Conservation (phyloP, 2,329 filamentous ascomycete genomes). For the Fusarium annulatum region DNA sequence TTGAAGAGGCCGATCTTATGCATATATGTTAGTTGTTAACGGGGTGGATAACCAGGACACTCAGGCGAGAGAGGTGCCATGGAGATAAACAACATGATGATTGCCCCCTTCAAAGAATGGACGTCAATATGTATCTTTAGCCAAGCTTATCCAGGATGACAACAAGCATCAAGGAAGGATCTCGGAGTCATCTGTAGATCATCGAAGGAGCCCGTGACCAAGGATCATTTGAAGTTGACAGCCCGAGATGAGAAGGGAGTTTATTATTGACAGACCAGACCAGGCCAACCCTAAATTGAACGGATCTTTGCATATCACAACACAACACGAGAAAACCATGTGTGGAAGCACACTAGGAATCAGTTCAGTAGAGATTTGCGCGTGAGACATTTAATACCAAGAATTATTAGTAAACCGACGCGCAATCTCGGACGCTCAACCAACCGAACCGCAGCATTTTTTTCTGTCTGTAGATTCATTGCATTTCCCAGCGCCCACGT, state of each 20-base stretch:
- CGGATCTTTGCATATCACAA: slow-evolving; percentile 1
- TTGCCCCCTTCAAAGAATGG: neutral
- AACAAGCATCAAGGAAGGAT: slow-evolving; percentile 19
- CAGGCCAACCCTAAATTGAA: neutral
- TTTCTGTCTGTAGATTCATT: slow-evolving; percentile 3
- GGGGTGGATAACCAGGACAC: neutral
- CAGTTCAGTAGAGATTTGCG: neutral
- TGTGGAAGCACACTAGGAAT: slow-evolving; percentile 3
- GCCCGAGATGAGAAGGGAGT: slow-evolving; percentile 6
- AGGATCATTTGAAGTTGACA: slow-evolving; percentile 12
- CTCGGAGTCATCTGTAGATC: slow-evolving; percentile 33
- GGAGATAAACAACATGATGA: neutral
- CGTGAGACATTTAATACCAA: slow-evolving; percentile 30
- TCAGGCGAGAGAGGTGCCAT: neutral
- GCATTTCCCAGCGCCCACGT: slow-evolving; percentile 37
- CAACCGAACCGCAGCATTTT: slow-evolving; percentile 27
- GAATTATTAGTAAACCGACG: slow-evolving; percentile 15
- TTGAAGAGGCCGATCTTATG: slow-evolving; percentile 14
- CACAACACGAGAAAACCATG: slow-evolving; percentile 31
- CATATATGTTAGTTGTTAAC: neutral
- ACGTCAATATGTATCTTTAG: neutral
- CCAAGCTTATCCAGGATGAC: neutral
- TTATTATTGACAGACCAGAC: neutral
- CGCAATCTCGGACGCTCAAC: slow-evolving; percentile 39
- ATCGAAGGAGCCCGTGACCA: slow-evolving; percentile 10